Evolutionary conservation across 106 monocot genomes (phyloP).

Genomic region (Acorus gramineus): DNA sequence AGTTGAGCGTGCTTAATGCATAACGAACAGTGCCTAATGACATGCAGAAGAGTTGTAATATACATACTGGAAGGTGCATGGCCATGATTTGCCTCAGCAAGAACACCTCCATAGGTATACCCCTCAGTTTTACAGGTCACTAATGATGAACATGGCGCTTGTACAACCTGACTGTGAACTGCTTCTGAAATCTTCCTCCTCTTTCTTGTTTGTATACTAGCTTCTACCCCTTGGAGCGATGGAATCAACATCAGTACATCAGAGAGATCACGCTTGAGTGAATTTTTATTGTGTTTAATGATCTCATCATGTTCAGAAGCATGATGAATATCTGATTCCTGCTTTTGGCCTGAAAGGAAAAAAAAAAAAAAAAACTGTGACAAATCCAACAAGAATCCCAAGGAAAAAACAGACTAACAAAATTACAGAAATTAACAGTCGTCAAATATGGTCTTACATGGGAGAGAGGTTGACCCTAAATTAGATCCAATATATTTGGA

Average conservation of each 20-base stretch:
- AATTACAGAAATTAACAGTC: background rate
- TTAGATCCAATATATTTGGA: conserved; percentile 15
- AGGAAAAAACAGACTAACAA: background rate
- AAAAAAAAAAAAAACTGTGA: background rate
- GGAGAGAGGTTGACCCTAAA: conserved; percentile 1
- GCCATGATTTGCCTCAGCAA: conserved; percentile 53
- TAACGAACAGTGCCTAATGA: conserved; percentile 83
- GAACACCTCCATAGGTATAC: conserved; percentile 42
- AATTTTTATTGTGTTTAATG: conserved; percentile 21
- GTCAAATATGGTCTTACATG: conserved; percentile 15
- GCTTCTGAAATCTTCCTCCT: conserved; percentile 45
- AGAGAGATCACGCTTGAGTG: conserved; percentile 48
- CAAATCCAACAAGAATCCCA: background rate
- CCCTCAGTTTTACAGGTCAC: conserved; percentile 17
- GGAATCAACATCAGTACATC: conserved; percentile 50
- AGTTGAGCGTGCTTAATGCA: conserved; percentile 90
- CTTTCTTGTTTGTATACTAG: conserved; percentile 21
- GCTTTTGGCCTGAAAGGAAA: background rate
- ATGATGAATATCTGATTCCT: conserved; percentile 11
- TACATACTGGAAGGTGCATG: conserved; percentile 52
- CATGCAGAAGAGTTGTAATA: conserved; percentile 68
- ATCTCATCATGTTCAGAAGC: conserved; percentile 12
- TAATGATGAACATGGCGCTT: conserved; percentile 12
- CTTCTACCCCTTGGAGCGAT: conserved; percentile 35
- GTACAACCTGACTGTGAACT: conserved; percentile 4